phyloP scores from a whole-genome alignment of 2,329 filamentous ascomycete species.

The Colletotrichum phormii region DNA sequence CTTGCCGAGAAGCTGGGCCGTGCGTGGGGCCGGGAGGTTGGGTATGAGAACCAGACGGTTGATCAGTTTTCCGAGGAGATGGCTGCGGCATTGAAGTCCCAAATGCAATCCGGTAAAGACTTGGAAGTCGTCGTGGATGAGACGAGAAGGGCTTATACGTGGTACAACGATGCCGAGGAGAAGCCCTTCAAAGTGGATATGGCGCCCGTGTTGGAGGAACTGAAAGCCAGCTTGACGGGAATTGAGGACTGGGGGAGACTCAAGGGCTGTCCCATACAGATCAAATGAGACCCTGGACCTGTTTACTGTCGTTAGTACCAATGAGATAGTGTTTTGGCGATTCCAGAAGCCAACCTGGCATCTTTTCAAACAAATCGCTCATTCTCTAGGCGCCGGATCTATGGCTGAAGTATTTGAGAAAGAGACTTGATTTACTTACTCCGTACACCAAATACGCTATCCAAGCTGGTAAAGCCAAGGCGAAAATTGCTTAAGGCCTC shows the following conservation, averaged over 20 bases:
- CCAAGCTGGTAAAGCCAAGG: no score
- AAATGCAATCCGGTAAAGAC: conserved; percentile 46
- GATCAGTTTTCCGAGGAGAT: not conserved
- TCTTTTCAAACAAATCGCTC: no score
- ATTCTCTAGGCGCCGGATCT: no score
- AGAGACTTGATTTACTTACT: no score
- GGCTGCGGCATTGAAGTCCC: not conserved
- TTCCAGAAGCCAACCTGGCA: no score
- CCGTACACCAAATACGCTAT: no score
- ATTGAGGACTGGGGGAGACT: not conserved
- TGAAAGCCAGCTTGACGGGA: conserved; percentile 39
- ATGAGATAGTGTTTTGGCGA: not conserved
- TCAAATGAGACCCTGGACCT: not conserved
- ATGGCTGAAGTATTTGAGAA: no score
- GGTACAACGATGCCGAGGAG: conserved; percentile 52
- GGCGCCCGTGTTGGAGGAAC: conserved; percentile 45
- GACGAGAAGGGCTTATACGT: conserved; percentile 55
- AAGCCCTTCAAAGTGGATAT: conserved; percentile 53
- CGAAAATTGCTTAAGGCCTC: no score
- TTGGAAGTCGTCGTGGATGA: conserved; percentile 47
- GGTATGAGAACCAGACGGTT: not conserved
- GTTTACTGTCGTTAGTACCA: not conserved
- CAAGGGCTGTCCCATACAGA: not conserved
- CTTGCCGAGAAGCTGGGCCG: not conserved
- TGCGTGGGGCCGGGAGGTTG: not conserved